A percentile compares a stretch with the other conserved stretches of the same genome.
These are phyloP conservation scores for Acacia acuminata DNA, from an alignment of 306 rosid genomes.

Conservation along the genomic window DNA sequence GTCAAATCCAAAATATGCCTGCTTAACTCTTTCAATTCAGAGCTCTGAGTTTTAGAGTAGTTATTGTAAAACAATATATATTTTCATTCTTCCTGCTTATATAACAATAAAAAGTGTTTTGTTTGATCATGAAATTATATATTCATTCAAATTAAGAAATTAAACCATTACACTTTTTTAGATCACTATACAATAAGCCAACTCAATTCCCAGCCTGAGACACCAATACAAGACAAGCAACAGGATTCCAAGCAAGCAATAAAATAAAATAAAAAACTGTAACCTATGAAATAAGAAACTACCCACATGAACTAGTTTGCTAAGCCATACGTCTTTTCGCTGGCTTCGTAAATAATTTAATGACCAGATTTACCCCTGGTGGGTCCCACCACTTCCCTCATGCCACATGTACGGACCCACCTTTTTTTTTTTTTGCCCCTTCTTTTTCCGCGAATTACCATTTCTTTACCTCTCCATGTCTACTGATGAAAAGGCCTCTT, in stretches of 20 bases:
- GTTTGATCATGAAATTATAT: not conserved
- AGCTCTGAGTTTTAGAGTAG: not conserved
- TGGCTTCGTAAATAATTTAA: slow-evolving; percentile 24
- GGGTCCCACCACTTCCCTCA: slow-evolving; percentile 33
- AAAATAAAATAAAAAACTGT: not conserved
- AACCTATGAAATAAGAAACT: not conserved
- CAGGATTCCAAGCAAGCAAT: too few relatives aligned
- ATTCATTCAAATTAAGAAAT: not conserved
- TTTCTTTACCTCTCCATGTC: slow-evolving; percentile 52
- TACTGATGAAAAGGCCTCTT: slow-evolving; percentile 33
- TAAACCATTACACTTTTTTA: not conserved
- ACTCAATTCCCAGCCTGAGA: not conserved
- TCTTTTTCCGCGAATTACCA: not conserved
- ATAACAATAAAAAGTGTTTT: not conserved
- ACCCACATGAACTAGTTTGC: slow-evolving; percentile 19
- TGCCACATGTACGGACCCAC: too few relatives aligned
- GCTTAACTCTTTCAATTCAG: too few relatives aligned
- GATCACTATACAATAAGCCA: not conserved
- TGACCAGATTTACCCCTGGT: not conserved
- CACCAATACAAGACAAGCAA: not conserved
- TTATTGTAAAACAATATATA: too few relatives aligned
- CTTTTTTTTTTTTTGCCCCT: too few relatives aligned
- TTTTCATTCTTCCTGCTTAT: too few relatives aligned
- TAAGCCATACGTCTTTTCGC: not conserved
- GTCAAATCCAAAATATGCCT: not conserved